Conservation (phyloP, 2,329 filamentous ascomycete genomes). For the Talaromyces marneffei region DNA sequence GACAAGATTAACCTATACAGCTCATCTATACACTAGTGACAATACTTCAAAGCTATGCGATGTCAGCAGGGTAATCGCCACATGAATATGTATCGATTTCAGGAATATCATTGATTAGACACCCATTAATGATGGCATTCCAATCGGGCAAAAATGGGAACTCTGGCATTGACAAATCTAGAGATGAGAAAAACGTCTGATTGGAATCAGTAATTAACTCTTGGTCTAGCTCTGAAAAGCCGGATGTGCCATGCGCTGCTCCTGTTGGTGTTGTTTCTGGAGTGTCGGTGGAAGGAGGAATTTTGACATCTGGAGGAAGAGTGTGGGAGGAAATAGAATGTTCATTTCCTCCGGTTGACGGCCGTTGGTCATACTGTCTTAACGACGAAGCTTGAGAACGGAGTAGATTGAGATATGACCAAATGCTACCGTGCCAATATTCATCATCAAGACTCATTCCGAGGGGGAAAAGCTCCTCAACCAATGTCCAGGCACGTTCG, state of each 20-base stretch:
- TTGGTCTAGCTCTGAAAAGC: not conserved
- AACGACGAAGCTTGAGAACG: slow-evolving; percentile 14
- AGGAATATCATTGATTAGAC: not conserved
- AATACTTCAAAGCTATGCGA: not conserved
- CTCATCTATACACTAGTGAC: not conserved
- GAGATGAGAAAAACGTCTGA: slow-evolving; percentile 13
- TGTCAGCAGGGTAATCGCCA: not conserved
- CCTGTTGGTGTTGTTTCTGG: not conserved
- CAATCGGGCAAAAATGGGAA: slow-evolving; percentile 18
- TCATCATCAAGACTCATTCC: slow-evolving; percentile 14
- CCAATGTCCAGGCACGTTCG: slow-evolving; percentile 16
- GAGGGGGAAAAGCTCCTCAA: slow-evolving; percentile 16
- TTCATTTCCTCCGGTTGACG: not conserved
- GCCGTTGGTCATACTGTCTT: slow-evolving; percentile 2
- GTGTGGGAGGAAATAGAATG: not conserved
- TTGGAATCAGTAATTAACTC: slow-evolving; percentile 5
- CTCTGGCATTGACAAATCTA: slow-evolving; percentile 16
- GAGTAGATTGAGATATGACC: slow-evolving; percentile 14
- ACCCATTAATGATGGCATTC: slow-evolving; percentile 18
- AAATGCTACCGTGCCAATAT: slow-evolving; percentile 14
- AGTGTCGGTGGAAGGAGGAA: not conserved
- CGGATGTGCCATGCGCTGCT: not conserved
- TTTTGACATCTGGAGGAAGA: not conserved
- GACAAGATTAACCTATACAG: no score
- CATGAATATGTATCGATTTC: not conserved